A percentile compares a stretch with the other conserved stretches of the same genome.
phyloP scores from a whole-genome alignment of 345 rosid genomes.

The Aegle marmelos region DNA sequence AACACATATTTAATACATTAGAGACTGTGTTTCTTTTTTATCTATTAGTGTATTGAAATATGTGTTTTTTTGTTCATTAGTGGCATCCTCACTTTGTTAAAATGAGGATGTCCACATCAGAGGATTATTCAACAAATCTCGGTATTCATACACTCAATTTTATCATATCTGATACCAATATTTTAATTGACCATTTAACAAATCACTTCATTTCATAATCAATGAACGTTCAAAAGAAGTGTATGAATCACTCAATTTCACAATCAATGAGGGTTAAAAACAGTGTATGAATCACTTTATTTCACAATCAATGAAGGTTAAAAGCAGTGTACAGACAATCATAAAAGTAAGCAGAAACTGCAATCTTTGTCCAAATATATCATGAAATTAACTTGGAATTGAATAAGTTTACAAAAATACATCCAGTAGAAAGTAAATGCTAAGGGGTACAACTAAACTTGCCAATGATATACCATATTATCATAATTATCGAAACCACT shows the following conservation, averaged over 20 bases:
- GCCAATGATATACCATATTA: not conserved
- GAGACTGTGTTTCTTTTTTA: too few relatives aligned
- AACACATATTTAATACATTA: too few relatives aligned
- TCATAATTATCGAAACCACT: not conserved
- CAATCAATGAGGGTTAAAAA: too few relatives aligned
- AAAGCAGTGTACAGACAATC: not conserved
- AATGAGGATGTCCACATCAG: too few relatives aligned
- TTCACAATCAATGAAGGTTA: not conserved
- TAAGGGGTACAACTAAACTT: not conserved
- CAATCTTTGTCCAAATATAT: not conserved
- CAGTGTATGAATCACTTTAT: too few relatives aligned
- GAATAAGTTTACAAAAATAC: not conserved
- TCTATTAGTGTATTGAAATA: too few relatives aligned
- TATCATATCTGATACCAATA: not conserved
- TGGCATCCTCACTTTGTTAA: too few relatives aligned
- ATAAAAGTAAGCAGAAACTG: not conserved
- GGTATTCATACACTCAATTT: not conserved
- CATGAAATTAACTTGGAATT: not conserved
- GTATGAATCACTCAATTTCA: too few relatives aligned
- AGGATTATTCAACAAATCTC: not conserved
- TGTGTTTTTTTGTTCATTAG: too few relatives aligned
- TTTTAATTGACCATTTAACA: not conserved
- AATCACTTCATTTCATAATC: not conserved
- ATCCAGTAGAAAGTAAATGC: not conserved
- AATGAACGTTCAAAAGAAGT: not conserved